Evolutionary conservation across 208 protist species (phyloP), one percentile per base, ranked within the genome.

Genomic region (Leishmania arabica): DNA sequence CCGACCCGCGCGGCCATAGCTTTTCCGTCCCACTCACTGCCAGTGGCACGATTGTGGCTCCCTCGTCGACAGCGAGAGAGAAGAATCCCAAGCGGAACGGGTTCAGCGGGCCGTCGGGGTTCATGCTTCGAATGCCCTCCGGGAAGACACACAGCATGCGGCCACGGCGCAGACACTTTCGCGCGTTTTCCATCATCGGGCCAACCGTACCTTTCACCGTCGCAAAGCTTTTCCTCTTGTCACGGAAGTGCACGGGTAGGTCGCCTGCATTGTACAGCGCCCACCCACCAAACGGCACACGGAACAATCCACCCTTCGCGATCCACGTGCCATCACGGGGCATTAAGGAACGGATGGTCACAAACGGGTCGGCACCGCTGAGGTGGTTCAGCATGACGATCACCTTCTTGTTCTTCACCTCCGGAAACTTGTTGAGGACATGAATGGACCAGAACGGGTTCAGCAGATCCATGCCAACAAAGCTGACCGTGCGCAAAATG

Each of bases 371-470:
- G 6, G 94, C 92, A 27, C 74, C 82, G 77, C 92, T 96, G 51
- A 94, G 83, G 83, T 97, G 94, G 82, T 97, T 97, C 82, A 97
- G 91, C 91, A 96, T 95, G 7, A 97, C 45, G 75, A 97, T 89
- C 21, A 95, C 81, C 83, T 94, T 94, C 78, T 89, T 89, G 51
- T 58, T 90, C 68, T 90, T 80, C 45, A 88, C 79, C 69, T 91
- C 79, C 21, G 92, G 94, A 62, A 95, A 95, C 51, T 88, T 89
- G 79, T 92, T 91, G 31, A 92, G 88, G 15, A 93, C 89, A 73
- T 90, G 83, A 62, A 88, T 85, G 78, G 80, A 87, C 92, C 94
- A 97, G 75, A 97, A 93, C 19, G 94, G 94, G 86, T 97, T 97
- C 45, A 96, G 69, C 3, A 91, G 21, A 77, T 93, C 92, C 80